Evolutionary conservation across 495 filamentous ascomycete species (phyloP).

Genomic region (Lophiotrema nucula): DNA sequence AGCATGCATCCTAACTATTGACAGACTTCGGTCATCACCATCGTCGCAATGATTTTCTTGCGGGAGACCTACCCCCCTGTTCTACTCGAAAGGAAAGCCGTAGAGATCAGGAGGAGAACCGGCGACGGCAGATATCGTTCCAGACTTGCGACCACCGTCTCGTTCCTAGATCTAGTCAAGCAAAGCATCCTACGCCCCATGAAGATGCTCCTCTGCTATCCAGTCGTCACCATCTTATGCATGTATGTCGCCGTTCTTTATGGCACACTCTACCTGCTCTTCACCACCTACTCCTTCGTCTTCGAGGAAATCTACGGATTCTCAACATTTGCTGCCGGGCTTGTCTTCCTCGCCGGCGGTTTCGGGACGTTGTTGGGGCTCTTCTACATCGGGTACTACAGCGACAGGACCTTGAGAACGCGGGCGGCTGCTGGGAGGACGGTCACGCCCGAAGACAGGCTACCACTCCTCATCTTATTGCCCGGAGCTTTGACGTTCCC

Average conservation of each 20-base stretch:
- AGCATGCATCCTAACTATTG: too few species aligned
- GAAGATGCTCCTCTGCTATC: slow-evolving; percentile 15
- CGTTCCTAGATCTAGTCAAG: slow-evolving; percentile 29
- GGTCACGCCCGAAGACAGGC: slow-evolving; percentile 49
- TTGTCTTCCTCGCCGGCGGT: slow-evolving; percentile 26
- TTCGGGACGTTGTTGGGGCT: slow-evolving; percentile 35
- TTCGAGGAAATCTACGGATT: slow-evolving; percentile 25
- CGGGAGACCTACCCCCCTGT: slow-evolving; percentile 55
- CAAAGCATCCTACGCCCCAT: slow-evolving; percentile 16
- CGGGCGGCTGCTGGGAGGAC: background rate
- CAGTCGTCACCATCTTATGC: slow-evolving; percentile 21
- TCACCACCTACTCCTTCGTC: slow-evolving; percentile 20
- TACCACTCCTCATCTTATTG: slow-evolving; percentile 27
- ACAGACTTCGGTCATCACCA: slow-evolving; percentile 41
- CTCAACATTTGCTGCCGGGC: background rate
- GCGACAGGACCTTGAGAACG: slow-evolving; percentile 8
- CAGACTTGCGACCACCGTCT: slow-evolving; percentile 36
- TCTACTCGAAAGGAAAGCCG: slow-evolving; percentile 53
- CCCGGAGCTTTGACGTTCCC: slow-evolving; percentile 3
- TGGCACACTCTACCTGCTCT: slow-evolving; percentile 25
- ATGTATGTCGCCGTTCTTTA: slow-evolving; percentile 11
- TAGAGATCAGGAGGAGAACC: slow-evolving; percentile 38
- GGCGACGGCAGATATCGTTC: slow-evolving; percentile 43
- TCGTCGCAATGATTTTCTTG: slow-evolving; percentile 50
- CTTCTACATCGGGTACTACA: background rate